Percentiles rank a stretch among this genome's conserved stretches.
Conservation (phyloP, 495 filamentous ascomycete genomes). For the Aspergillus egyptiacus region DNA sequence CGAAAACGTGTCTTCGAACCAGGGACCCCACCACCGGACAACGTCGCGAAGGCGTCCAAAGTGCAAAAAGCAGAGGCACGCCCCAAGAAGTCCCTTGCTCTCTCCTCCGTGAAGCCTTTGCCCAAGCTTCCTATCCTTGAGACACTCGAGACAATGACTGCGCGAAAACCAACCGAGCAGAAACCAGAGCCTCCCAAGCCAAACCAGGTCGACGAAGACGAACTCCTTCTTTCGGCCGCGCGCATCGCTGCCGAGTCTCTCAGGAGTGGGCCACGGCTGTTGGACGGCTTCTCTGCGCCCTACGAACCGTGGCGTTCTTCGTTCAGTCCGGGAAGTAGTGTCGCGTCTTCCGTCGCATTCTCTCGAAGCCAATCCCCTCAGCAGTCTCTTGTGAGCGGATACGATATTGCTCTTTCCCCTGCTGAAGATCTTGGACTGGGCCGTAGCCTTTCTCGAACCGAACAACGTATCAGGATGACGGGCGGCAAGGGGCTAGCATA, state of each 20-base stretch:
- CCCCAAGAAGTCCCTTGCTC: constrained; percentile 27
- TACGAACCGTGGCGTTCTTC: constrained; percentile 22
- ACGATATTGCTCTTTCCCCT: constrained; percentile 36
- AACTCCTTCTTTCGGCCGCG: constrained; percentile 37
- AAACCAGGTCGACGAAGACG: constrained; percentile 38
- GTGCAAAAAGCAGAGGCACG: constrained; percentile 12
- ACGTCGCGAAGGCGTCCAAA: constrained; percentile 24
- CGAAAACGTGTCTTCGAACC: constrained; percentile 25
- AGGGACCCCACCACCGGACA: constrained; percentile 9
- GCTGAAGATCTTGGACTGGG: constrained; percentile 33
- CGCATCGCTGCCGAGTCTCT: constrained; percentile 40
- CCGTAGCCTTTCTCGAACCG: constrained; percentile 37
- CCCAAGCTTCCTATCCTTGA: constrained; percentile 39
- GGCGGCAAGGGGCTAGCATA: constrained; percentile 39
- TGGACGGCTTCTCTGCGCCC: constrained; percentile 22
- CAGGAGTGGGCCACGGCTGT: constrained; percentile 31
- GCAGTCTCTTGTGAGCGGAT: constrained; percentile 26
- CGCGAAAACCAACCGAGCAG: constrained; percentile 21
- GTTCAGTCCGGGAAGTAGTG: constrained; percentile 26
- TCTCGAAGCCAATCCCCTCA: constrained; percentile 30
- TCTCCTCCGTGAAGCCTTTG: constrained; percentile 29
- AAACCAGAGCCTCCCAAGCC: constrained; percentile 19
- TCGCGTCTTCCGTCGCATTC: constrained; percentile 18
- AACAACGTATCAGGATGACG: constrained; percentile 36
- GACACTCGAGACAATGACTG: constrained; percentile 24